Percentiles rank a stretch among this genome's conserved stretches.
These are phyloP conservation scores for Coniochaeta hoffmannii DNA, from an alignment of 2,329 filamentous ascomycete genomes.

Conservation along the genomic window DNA sequence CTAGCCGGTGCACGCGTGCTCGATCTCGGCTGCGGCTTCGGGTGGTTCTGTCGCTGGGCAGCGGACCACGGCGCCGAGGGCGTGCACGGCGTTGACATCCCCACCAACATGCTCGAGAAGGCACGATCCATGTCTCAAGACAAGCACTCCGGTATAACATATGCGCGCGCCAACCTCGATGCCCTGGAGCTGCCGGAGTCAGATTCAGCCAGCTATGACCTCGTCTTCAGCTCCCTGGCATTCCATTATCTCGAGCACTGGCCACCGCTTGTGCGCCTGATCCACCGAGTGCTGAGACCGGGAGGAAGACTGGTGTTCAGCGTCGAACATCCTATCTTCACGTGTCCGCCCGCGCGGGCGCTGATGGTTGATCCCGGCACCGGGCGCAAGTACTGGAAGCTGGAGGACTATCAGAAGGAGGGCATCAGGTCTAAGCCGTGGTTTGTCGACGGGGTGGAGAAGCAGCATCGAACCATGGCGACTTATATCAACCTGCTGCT, in stretches of 20 bases:
- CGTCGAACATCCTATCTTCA: constrained; percentile 39
- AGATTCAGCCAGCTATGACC: constrained; percentile 25
- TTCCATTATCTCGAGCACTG: constrained; percentile 33
- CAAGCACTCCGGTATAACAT: constrained; percentile 20
- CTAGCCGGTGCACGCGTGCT: constrained; percentile 25
- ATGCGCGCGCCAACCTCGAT: constrained; percentile 26
- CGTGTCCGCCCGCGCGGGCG: constrained; percentile 27
- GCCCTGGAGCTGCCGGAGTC: constrained; percentile 15
- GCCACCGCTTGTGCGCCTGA: constrained; percentile 20
- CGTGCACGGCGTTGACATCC: constrained; percentile 32
- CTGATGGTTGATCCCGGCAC: constrained; percentile 19
- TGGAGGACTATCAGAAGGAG: constrained; percentile 34
- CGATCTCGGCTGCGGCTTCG: constrained; percentile 39
- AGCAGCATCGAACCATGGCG: constrained; percentile 37
- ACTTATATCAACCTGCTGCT: constrained; percentile 31
- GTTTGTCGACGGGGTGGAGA: constrained; percentile 33
- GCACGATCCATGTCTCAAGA: constrained; percentile 20
- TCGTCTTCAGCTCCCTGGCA: constrained; percentile 32
- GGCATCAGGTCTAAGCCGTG: constrained; percentile 31
- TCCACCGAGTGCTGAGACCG: constrained; percentile 23
- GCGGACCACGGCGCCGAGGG: constrained; percentile 25
- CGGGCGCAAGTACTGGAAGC: constrained; percentile 28
- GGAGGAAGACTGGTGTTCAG: constrained; percentile 33
- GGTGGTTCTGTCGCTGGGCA: constrained; percentile 38
- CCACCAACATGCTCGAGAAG: constrained; percentile 33